phyloP scores from a whole-genome alignment of 2,329 filamentous ascomycete species.

The Tolypocladium ovalisporum region DNA sequence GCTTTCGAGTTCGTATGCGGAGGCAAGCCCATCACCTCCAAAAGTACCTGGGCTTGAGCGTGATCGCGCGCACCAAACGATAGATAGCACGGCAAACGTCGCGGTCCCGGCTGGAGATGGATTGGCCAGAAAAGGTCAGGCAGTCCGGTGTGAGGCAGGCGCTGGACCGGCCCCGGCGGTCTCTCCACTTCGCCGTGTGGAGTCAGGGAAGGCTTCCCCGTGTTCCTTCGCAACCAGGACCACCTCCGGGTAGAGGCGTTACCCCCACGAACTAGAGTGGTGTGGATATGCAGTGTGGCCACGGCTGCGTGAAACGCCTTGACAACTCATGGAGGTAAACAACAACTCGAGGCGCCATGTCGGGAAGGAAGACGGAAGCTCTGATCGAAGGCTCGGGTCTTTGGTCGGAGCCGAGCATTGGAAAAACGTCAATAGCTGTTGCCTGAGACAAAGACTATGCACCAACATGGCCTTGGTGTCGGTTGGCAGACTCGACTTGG shows the following conservation, averaged over 20 bases:
- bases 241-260: not conserved
- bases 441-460: not conserved
- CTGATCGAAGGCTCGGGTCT: not conserved
- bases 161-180: not conserved
- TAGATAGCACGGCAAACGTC: not conserved
- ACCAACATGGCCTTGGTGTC: not conserved
- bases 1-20: not conserved
- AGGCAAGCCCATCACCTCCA: not conserved
- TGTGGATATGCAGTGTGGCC: not conserved
- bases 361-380: not conserved
- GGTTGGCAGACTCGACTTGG: conserved; percentile 1
- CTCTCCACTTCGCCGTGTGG: not conserved
- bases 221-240: not conserved
- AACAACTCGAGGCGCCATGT: not conserved
- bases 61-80: not conserved
- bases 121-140: not conserved
- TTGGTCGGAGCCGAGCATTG: not conserved
- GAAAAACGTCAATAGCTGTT: not conserved
- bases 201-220: not conserved
- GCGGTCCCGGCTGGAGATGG: not conserved
- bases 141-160: not conserved
- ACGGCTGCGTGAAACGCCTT: not conserved
- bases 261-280: not conserved
- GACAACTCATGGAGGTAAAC: not conserved
- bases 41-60: not conserved